A percentile compares a stretch with the other conserved stretches of the same genome.
Conservation (phyloP, 2,329 filamentous ascomycete genomes). For the Penicillium vulpinum region DNA sequence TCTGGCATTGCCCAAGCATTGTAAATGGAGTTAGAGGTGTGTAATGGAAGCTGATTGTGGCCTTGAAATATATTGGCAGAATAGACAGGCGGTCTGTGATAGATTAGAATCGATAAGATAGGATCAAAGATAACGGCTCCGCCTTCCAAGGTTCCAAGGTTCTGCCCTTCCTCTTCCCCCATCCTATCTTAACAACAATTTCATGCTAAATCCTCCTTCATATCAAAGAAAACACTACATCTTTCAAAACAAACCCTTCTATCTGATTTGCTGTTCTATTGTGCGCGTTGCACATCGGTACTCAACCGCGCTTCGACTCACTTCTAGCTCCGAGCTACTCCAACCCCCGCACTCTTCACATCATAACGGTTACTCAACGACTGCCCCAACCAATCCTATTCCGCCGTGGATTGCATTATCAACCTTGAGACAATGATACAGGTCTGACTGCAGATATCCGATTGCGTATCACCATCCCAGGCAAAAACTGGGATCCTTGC, state of each 20-base stretch:
- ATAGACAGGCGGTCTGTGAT: not conserved
- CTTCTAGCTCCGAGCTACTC: conserved; percentile 9
- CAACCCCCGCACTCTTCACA: conserved; percentile 11
- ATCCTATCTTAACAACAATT: not conserved
- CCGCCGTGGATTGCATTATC: not conserved
- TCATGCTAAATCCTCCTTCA: not conserved
- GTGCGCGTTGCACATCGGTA: not conserved
- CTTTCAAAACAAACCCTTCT: not conserved
- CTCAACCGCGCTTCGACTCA: not conserved
- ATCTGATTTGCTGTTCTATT: not conserved
- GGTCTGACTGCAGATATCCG: conserved; percentile 5
- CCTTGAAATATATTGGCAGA: not conserved
- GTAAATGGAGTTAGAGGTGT: not conserved
- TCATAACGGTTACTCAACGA: conserved; percentile 2
- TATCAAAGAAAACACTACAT: not conserved
- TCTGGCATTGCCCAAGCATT: not conserved
- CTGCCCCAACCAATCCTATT: not conserved
- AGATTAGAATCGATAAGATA: conserved; percentile 2
- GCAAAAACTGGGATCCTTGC: not conserved
- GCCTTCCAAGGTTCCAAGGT: not conserved
- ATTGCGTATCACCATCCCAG: conserved; percentile 6
- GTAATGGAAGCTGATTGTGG: not conserved
- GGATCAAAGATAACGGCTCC: conserved; percentile 5
- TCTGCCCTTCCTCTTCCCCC: conserved; percentile 2
- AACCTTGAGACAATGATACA: conserved; percentile 7